A percentile compares a stretch with the other conserved stretches of the same genome.
phyloP scores from a whole-genome alignment of 208 protist genomes.

The Trypanosoma grayi region DNA sequence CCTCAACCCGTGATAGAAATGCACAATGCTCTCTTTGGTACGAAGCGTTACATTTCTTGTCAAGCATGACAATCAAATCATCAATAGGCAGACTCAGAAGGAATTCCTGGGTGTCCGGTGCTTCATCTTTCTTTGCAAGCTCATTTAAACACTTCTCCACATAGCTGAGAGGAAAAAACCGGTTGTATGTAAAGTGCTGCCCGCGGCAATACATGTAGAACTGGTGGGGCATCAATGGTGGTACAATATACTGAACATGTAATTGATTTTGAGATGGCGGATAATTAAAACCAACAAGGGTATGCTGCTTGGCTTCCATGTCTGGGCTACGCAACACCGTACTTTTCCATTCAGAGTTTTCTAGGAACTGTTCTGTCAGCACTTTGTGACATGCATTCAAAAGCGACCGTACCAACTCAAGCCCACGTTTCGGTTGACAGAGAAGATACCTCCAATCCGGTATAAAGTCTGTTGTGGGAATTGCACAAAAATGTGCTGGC shows the following conservation, averaged over 20 bases:
- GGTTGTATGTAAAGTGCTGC: slow-evolving; percentile 61
- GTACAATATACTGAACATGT: slow-evolving; percentile 75
- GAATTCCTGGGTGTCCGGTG: slow-evolving; percentile 11
- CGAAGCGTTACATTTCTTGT: slow-evolving; percentile 30
- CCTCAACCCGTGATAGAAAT: slow-evolving; percentile 35
- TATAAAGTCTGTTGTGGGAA: slow-evolving; percentile 14
- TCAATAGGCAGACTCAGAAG: slow-evolving; percentile 30
- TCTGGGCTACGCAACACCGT: not conserved
- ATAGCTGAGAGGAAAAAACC: slow-evolving; percentile 71
- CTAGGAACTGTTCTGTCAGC: slow-evolving; percentile 14
- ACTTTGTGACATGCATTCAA: slow-evolving; percentile 13
- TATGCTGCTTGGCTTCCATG: not conserved
- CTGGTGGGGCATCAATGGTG: slow-evolving; percentile 69
- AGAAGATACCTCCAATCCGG: slow-evolving; percentile 14
- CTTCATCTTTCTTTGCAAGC: slow-evolving; percentile 3
- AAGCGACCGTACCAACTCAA: slow-evolving; percentile 8
- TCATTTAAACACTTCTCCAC: slow-evolving; percentile 32
- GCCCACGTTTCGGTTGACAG: not conserved
- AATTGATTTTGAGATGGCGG: slow-evolving; percentile 81
- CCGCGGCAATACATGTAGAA: slow-evolving; percentile 43
- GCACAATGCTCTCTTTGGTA: slow-evolving; percentile 40
- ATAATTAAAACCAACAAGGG: slow-evolving; percentile 60
- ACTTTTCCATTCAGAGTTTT: slow-evolving; percentile 1
- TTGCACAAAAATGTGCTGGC: slow-evolving; percentile 16
- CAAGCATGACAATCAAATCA: slow-evolving; percentile 26